Conservation (phyloP, 805 yeast genomes). For the Blastobotrys peoriensis region DNA sequence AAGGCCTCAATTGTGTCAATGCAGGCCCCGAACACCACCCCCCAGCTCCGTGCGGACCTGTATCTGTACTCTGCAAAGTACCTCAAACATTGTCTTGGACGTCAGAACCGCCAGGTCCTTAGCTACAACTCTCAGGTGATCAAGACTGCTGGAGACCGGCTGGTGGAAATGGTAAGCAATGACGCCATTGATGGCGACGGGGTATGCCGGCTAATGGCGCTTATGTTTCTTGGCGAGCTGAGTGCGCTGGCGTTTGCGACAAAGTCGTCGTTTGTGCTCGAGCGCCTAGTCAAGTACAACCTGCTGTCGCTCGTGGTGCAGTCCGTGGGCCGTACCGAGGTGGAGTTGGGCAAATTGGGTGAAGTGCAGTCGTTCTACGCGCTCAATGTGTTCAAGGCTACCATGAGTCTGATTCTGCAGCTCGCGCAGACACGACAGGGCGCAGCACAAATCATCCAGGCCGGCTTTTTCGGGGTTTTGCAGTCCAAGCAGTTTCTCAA, state of each 20-base stretch:
- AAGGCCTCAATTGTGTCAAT: conserved; percentile 71
- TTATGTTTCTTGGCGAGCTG: conserved; percentile 65
- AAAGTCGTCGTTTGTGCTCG: conserved; percentile 51
- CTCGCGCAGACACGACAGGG: conserved; percentile 74
- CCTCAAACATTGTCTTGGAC: conserved; percentile 42
- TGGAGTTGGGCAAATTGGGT: conserved; percentile 35
- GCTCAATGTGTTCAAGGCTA: conserved; percentile 67
- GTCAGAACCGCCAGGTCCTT: conserved; percentile 20
- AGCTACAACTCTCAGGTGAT: conserved; percentile 49
- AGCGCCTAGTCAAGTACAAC: conserved; percentile 57
- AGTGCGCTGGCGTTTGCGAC: conserved; percentile 49
- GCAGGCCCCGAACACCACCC: conserved; percentile 59
- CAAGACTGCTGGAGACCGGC: conserved; percentile 51
- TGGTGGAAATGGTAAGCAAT: conserved; percentile 60
- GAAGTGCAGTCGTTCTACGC: conserved; percentile 52
- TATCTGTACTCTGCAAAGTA: conserved; percentile 68
- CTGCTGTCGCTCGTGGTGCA: conserved; percentile 59
- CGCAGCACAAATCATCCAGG: conserved; percentile 67
- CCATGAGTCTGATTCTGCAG: conserved; percentile 61
- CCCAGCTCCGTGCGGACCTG: conserved; percentile 67
- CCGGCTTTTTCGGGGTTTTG: conserved; percentile 62
- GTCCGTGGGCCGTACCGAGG: conserved; percentile 65
- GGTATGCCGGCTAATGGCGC: conserved; percentile 63
- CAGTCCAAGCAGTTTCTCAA: conserved; percentile 49
- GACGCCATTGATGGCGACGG: conserved; percentile 82